Base-by-base conservation (phyloP, 192 early-diverging fungal species). In the Dispira parvispora region DNA sequence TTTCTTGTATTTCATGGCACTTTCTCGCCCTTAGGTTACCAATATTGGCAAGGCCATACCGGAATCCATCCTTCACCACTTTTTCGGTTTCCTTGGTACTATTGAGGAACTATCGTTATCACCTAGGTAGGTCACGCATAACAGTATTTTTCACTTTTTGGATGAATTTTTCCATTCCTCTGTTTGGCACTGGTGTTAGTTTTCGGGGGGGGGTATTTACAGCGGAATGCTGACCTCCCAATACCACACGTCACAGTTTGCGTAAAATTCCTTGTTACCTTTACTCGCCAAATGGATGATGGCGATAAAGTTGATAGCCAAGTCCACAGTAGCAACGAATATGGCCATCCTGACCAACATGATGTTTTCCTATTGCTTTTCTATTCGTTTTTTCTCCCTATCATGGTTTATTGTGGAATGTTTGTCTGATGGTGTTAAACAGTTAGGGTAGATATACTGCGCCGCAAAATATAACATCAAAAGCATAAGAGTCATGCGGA, bases 41-140 rank as follows among this genome's bases (percentile, higher is more conserved):
- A 87, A 87, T 62, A 73, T 89, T 23, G 84, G 83, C 11, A 46
- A 73, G 5, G 71, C 79, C 23, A 85, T 85, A 27, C 74, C 69
- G 52, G 70, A 73, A 55, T 68, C 68, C 16, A 76, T 85, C 1
- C 62, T 89, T 32, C 61, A 64, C 13, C 55, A 70, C 25, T 67
- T 89, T 27, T 87, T 89, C 66, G 68, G 66, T 49, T 77, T 76
- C 62, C 55, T 89, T 8, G 86, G 86, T 25, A 61, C 68, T 4
- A 66, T 88, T 45, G 62, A 16, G 26, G 63, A 65, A 1, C 27
- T 86, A 44, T 61, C 45, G 61, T 68, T 78, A 63, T 70, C 62
- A 54, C 71, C 66, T 57, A 84, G 63, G 78, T 75, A 62, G 60
- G 13, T 38, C 32, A 38, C 1, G 6, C 32, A 38, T 16, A 52